These are phyloP conservation scores for Talaromyces sp. DNA, from an alignment of 2,329 filamentous ascomycete species.

Conservation along the genomic window DNA sequence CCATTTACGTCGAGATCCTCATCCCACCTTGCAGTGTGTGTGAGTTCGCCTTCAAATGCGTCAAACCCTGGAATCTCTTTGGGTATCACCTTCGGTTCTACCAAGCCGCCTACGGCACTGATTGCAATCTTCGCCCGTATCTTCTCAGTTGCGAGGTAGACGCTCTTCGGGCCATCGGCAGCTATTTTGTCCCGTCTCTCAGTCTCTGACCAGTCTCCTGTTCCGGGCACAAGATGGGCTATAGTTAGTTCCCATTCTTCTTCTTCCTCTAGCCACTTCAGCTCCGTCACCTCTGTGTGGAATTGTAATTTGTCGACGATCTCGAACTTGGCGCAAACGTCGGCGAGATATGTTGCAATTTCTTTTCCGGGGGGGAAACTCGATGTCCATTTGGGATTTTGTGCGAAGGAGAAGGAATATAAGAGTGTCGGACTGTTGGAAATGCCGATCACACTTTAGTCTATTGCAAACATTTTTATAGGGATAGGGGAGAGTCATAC, in stretches of 20 bases:
- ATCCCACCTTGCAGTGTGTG: constrained; percentile 56
- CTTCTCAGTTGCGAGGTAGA: constrained; percentile 49
- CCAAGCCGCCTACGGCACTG: constrained; percentile 52
- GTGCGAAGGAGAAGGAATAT: constrained; percentile 54
- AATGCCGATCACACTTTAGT: not conserved
- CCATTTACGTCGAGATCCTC: constrained; percentile 48
- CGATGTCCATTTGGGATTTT: constrained; percentile 49
- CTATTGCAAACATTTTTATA: not conserved
- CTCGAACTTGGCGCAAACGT: constrained; percentile 49
- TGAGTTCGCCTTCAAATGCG: constrained; percentile 50
- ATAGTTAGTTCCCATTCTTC: constrained; percentile 53
- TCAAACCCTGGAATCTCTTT: constrained; percentile 49
- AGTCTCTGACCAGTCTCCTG: constrained; percentile 49
- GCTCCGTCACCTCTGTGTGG: constrained; percentile 52
- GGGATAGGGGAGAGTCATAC: constrained; percentile 27
- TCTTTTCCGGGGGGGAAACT: constrained; percentile 47
- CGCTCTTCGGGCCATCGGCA: constrained; percentile 42
- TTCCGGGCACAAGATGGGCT: constrained; percentile 47
- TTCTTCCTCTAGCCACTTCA: constrained; percentile 50
- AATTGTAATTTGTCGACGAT: constrained; percentile 55
- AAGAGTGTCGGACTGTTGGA: constrained; percentile 48
- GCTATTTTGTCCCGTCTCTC: constrained; percentile 43
- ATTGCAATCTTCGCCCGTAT: constrained; percentile 52
- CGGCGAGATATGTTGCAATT: constrained; percentile 49
- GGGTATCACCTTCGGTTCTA: constrained; percentile 51